Evolutionary conservation across 306 rosid genomes (phyloP).

Genomic region (Inga oerstediana): DNA sequence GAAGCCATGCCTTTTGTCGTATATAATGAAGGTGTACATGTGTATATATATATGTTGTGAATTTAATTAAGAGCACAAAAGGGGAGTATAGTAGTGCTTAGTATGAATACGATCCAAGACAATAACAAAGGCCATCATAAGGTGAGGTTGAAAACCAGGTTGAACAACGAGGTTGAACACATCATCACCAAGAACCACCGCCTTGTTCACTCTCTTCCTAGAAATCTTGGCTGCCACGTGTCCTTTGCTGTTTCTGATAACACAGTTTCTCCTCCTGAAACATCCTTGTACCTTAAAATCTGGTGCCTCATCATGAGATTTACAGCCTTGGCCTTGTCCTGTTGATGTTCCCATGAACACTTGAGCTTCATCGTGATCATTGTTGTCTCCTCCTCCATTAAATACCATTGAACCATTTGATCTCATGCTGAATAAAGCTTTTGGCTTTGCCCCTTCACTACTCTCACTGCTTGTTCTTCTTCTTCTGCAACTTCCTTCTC

Average conservation of each 20-base stretch:
- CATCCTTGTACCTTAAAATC: constrained; percentile 54
- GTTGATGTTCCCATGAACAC: constrained; percentile 33
- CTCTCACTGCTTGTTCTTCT: constrained; percentile 8
- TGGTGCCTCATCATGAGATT: constrained; percentile 19
- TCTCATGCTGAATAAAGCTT: constrained; percentile 44
- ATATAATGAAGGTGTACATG: too few relatives aligned
- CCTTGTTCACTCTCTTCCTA: too few relatives aligned
- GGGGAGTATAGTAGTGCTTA: too few relatives aligned
- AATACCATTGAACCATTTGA: constrained; percentile 38
- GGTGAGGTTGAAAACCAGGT: too few relatives aligned
- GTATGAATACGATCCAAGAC: too few relatives aligned
- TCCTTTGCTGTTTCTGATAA: constrained; percentile 28
- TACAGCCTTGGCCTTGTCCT: not conserved
- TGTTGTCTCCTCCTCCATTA: not conserved
- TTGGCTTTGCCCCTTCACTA: constrained; percentile 17
- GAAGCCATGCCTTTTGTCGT: too few relatives aligned
- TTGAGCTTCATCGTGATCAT: constrained; percentile 32
- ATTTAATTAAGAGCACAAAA: too few relatives aligned
- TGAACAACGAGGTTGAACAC: too few relatives aligned
- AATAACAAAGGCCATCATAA: too few relatives aligned
- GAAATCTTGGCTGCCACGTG: too few relatives aligned
- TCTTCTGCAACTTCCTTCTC: constrained; percentile 26
- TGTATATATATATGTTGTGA: too few relatives aligned
- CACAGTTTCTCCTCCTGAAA: constrained; percentile 48
- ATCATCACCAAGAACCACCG: too few relatives aligned